Evolutionary conservation across 2,329 filamentous ascomycete genomes (phyloP), one percentile per base, ranked within the genome.

Genomic region (Blumeriella jaapii): DNA sequence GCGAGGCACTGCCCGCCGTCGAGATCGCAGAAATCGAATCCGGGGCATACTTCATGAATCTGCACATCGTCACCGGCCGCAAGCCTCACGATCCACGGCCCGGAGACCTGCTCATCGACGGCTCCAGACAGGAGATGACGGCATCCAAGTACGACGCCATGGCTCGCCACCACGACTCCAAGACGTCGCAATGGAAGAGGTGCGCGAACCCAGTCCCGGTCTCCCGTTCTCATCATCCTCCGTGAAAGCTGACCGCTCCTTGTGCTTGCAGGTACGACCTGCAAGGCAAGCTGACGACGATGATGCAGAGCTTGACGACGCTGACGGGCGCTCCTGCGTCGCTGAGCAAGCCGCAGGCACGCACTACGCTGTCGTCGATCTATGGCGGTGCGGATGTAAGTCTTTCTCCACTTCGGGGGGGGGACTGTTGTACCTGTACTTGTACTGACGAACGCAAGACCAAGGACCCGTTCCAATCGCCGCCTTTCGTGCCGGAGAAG

Each of bases 41-140:
- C 6, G 50, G 50, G 6, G 23, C 27, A 3, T 52, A 49, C 22
- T 47, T 40, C 36, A 18, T 55, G 6, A 53, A 54, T 14, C 36
- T 55, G 2, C 49, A 55, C 28, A 41, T 55, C n/a, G 41, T 55
- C 8, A 54, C 53, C 3, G 52, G 46, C 3, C 46, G 51, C 5
- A 55, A 55, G 15, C 53, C 53, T 16, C 36, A 25, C 7, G 22
- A 26, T 3, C 41, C 46, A 8, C 44, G 52, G 7, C 39, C 46
- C 5, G 53, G 53, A 5, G 52, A 55, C 28, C 32, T 51, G 1
- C 46, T 55, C 11, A 12, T 28, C 3, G 42, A 52, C 26, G 50
- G 52, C 7, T 39, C 34, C 6, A 38, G 52, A 36, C 40, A 50
- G 27, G 49, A 49, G 16, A 54, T 54, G 52, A 50, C 48, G 1